phyloP scores from a whole-genome alignment of 371 early-diverging fungal genomes.

The Apophysomyces sp. region DNA sequence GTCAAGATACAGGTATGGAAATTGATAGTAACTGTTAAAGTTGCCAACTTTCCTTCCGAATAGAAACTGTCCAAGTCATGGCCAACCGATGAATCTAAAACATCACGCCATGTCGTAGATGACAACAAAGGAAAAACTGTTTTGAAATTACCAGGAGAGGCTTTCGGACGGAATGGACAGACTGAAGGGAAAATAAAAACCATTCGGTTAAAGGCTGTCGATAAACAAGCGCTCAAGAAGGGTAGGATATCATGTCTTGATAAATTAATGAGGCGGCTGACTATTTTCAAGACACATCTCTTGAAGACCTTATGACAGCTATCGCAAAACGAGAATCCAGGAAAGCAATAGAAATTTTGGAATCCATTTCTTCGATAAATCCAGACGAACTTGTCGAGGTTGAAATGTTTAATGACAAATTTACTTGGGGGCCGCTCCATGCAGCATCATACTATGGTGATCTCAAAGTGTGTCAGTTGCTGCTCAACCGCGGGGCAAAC shows the following conservation, averaged over 20 bases:
- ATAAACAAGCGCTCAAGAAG: slow-evolving; percentile 25
- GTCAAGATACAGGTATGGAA: slow-evolving; percentile 53
- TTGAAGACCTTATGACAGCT: slow-evolving; percentile 28
- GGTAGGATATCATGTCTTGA: not conserved
- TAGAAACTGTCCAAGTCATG: slow-evolving; percentile 43
- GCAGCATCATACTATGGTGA: slow-evolving; percentile 85
- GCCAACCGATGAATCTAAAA: slow-evolving; percentile 10
- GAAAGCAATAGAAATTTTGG: slow-evolving; percentile 29
- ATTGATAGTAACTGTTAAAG: not conserved
- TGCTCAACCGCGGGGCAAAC: slow-evolving; percentile 76
- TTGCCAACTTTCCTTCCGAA: not conserved
- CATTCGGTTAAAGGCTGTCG: slow-evolving; percentile 38
- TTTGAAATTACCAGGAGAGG: slow-evolving; percentile 35
- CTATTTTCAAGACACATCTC: not conserved
- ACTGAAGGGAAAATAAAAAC: slow-evolving; percentile 30
- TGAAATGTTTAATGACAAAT: slow-evolving; percentile 64
- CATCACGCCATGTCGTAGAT: not conserved
- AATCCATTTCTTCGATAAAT: slow-evolving; percentile 35
- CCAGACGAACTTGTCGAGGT: slow-evolving; percentile 56
- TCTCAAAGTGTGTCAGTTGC: slow-evolving; percentile 57
- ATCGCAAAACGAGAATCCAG: slow-evolving; percentile 33
- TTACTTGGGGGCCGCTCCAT: slow-evolving; percentile 89
- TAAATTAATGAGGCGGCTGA: not conserved
- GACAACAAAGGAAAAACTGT: slow-evolving; percentile 21
- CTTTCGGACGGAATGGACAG: slow-evolving; percentile 19